Base-by-base conservation (phyloP, 495 filamentous ascomycete species). In the Daldinia bambusicola region DNA sequence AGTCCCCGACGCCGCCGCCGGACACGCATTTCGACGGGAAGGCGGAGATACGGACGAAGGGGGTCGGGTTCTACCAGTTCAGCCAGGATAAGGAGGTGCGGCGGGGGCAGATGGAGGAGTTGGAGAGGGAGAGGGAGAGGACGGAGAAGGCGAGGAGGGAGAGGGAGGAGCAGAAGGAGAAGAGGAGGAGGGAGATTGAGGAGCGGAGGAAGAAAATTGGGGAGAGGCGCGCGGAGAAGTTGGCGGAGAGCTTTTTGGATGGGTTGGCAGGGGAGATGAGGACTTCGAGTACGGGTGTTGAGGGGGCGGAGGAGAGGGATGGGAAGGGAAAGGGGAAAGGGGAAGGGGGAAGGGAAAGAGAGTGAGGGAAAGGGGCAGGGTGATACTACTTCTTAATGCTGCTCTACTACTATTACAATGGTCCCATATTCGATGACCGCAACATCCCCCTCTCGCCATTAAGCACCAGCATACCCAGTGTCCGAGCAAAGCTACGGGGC, bases 31-130 rank as follows among this genome's bases (percentile, higher is more conserved):
- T 97, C 79, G 90, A 97, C 80, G 92, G 93, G 0, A 86, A 83
- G 63, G 83, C 80, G 60, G 95, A 98, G 84, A 89, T 95, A 34
- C 83, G 95, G 56, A 92, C 88, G 41, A 95, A 94, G 75, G 96
- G 95, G 0, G 91, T 91, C 6, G 96, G 93, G 0, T 99, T 97
- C 77, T 98, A 94, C 77, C 85, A 86, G 36, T 98, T 99, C 75
- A 91, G 89, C 30, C 84, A 80, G 67, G 90, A 97, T 77, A 87
- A 87, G 74, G 87, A 81, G 57, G 80, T 80, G 61, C 81, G 95
- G 60, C 79, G 80, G 68, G 76, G 76, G 77, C 90, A 98, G 85
- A 97, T 98, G 93, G 84, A 85, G 77, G 85, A 83, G 53, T 77
- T 99, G 65, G 84, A 86, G 72, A 78, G 71, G 62, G 89, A 91